Conservation (phyloP, 345 rosid genomes). For the Salix koriyanagi region DNA sequence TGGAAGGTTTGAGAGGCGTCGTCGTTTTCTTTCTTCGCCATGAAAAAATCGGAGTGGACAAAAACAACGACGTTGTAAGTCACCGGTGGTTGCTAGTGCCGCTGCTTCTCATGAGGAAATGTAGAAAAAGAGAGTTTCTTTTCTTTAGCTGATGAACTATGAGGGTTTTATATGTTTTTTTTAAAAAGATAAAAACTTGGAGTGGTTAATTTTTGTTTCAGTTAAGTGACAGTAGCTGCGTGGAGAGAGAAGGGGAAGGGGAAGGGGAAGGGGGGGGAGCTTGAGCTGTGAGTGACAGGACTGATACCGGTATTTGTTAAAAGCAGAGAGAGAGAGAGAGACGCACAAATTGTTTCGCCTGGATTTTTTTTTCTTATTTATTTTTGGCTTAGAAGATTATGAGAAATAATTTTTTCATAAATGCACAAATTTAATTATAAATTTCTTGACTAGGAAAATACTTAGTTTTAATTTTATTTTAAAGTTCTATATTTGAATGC, state of each 20-base stretch:
- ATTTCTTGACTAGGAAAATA: no score
- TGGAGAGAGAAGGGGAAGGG: background rate
- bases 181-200: background rate
- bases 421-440: no score
- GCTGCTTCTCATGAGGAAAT: conserved; percentile 22
- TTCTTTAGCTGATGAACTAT: conserved; percentile 13
- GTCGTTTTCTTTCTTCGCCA: conserved; percentile 43
- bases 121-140: background rate
- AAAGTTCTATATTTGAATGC: no score
- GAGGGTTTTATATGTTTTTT: conserved; percentile 23
- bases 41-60: background rate
- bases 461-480: no score
- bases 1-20: conserved; percentile 53
- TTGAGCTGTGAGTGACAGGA: background rate
- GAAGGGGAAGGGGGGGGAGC: background rate
- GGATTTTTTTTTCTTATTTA: no score
- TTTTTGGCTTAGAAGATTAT: no score
- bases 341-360: no score
- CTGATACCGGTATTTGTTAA: background rate
- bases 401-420: no score
- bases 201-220: background rate
- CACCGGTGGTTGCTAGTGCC: background rate
- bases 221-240: conserved; percentile 12
- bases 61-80: background rate
- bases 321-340: background rate